Evolutionary conservation across 768 basidiomycete species (phyloP), one percentile per base, ranked within the genome.

Genomic region (Tricholoma saponaceum): DNA sequence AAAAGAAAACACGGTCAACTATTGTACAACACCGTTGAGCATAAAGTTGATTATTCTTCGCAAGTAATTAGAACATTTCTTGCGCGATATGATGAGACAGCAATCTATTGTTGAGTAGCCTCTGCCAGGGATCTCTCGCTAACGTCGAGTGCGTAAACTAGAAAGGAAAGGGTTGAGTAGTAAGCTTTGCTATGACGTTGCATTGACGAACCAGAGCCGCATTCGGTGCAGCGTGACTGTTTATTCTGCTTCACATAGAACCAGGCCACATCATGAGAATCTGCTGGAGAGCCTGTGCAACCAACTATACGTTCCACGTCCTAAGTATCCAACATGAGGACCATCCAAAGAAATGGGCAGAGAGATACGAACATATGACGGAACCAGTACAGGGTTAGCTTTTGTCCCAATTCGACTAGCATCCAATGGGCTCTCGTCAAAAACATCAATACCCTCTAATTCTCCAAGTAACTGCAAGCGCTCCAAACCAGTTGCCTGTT

Each of bases 401-500:
- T 90, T 80, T 54, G 96, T 98, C 62, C 96, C 96, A 70, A 93
- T 73, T 66, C 90, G 83, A 73, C 86, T 88, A 55, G 94, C 76
- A 68, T 93, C 88, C 62, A 97, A 80, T 32, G 94, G 90, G 58
- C 84, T 81, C 68, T 87, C 81, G 71, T 98, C 94, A 76, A 99
- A 99, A 52, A 94, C 83, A 44, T 92, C 87, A 54, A 94, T 75
- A 55, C 95, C 95, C 72, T 93, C 85, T 67, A 94, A 76, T 60
- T 93, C 87, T 67, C 90, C 94, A 54, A 98, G 76, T 51, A 97
- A 77, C 75, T 99, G 92, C 69, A 97, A 85, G 74, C 96, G 92
- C 74, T 98, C 95, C 55, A 98, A 79, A 84, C 96, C 96, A 64
- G 96, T 99, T 14, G 95, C 85, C 75, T 99, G 96, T 62, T 90